These are phyloP conservation scores for Colletotrichum navitas DNA, from an alignment of 2,329 filamentous ascomycete species.

Conservation along the genomic window DNA sequence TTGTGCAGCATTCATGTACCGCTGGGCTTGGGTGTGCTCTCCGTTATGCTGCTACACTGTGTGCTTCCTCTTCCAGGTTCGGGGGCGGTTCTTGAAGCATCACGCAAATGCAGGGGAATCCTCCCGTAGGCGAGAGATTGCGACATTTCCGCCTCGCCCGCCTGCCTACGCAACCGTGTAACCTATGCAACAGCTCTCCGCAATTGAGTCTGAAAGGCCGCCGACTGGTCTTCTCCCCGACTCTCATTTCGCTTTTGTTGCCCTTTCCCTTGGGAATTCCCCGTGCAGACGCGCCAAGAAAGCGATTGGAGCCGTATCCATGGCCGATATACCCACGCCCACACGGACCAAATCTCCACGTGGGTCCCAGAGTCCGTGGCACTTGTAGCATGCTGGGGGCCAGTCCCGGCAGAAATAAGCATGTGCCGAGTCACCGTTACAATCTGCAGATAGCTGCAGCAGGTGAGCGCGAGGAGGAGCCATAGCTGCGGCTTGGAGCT, in stretches of 20 bases:
- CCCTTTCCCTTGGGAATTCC: not conserved
- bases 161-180: constrained; percentile 3
- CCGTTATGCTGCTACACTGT: constrained; percentile 6
- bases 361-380: constrained; percentile 37
- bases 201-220: not conserved
- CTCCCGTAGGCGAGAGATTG: constrained; percentile 25
- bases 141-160: constrained; percentile 31
- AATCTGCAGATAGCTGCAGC: constrained; percentile 36
- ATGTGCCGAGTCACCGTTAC: constrained; percentile 42
- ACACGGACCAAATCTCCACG: constrained; percentile 40
- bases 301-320: constrained; percentile 7
- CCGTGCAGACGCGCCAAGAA: not conserved
- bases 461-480: constrained; percentile 15
- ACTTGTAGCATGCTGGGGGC: constrained; percentile 25
- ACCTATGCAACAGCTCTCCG: constrained; percentile 11
- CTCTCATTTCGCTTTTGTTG: constrained; percentile 12
- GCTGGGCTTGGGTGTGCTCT: constrained; percentile 4
- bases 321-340: constrained; percentile 20
- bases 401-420: constrained; percentile 42
- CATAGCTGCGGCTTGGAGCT: constrained; percentile 25
- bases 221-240: constrained; percentile 21
- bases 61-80: constrained; percentile 3
- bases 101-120: constrained; percentile 33
- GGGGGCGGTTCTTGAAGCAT: constrained; percentile 30
- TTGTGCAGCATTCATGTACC: constrained; percentile 9